phyloP scores from a whole-genome alignment of 2,329 filamentous ascomycete species.

The Aureobasidium sp. region DNA sequence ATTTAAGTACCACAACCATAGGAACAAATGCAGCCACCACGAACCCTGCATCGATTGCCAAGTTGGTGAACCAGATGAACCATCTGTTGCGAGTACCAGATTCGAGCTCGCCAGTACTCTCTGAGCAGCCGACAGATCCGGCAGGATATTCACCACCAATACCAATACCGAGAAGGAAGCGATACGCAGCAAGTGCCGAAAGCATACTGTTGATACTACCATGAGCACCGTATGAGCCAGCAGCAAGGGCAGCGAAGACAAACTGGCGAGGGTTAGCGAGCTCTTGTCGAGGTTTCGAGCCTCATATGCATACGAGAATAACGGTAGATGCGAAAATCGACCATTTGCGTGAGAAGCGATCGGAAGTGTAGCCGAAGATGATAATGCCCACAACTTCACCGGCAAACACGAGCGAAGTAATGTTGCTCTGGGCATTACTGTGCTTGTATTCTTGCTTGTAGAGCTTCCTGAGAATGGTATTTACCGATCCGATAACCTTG shows the following conservation, averaged over 20 bases:
- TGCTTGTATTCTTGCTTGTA: conserved; percentile 71
- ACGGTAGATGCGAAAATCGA: conserved; percentile 35
- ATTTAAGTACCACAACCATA: conserved; percentile 63
- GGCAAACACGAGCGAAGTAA: conserved; percentile 84
- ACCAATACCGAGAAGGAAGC: conserved; percentile 75
- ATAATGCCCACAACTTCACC: conserved; percentile 88
- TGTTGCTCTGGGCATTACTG: conserved; percentile 74
- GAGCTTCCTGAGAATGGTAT: conserved; percentile 72
- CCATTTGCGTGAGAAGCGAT: conserved; percentile 36
- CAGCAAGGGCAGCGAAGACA: conserved; percentile 79
- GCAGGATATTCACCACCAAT: conserved; percentile 76
- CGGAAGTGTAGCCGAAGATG: conserved; percentile 36
- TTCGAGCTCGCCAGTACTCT: conserved; percentile 86
- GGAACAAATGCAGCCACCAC: conserved; percentile 84
- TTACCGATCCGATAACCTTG: conserved; percentile 85
- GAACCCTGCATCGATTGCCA: conserved; percentile 88
- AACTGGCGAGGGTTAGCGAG: conserved; percentile 48
- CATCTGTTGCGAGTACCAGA: conserved; percentile 83
- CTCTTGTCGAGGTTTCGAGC: no score
- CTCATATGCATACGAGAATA: conserved; percentile 61
- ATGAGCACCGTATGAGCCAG: conserved; percentile 75
- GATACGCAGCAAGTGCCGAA: conserved; percentile 81
- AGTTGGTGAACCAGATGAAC: conserved; percentile 86
- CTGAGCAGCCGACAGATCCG: conserved; percentile 84
- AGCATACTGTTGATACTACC: conserved; percentile 74